A percentile compares a stretch with the other conserved stretches of the same genome.
phyloP scores from a whole-genome alignment of 2,329 filamentous ascomycete species.

The Exserohilum rostratum region DNA sequence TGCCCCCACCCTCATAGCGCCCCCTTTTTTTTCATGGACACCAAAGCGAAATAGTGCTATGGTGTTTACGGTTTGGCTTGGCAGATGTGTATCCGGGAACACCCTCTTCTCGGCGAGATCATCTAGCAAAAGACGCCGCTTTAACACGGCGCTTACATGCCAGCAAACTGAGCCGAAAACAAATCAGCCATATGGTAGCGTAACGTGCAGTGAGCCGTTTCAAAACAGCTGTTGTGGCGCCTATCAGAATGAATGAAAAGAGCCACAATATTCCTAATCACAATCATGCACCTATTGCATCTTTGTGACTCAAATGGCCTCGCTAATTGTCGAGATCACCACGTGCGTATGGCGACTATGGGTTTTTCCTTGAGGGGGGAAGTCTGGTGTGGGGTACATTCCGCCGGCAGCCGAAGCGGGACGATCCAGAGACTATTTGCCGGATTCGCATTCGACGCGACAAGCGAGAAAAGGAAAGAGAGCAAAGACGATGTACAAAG shows the following conservation, averaged over 20 bases:
- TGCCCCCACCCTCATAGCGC: no score
- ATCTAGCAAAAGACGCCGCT: not conserved
- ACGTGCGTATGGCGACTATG: not conserved
- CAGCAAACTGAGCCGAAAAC: not conserved
- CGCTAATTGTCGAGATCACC: not conserved
- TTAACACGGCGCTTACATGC: slow-evolving; percentile 1
- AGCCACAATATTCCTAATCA: not conserved
- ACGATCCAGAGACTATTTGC: slow-evolving; percentile 10
- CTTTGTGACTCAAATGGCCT: not conserved
- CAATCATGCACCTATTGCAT: not conserved
- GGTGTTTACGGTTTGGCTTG: slow-evolving; percentile 3
- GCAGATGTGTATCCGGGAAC: slow-evolving; percentile 2
- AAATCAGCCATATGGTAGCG: slow-evolving; percentile 1
- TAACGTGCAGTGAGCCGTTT: slow-evolving; percentile 8
- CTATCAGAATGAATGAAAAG: no score
- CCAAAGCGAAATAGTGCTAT: not conserved
- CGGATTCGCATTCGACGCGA: slow-evolving; percentile 4
- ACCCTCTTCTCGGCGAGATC: not conserved
- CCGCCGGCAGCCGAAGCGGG: slow-evolving; percentile 10
- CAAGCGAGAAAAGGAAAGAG: slow-evolving; percentile 1
- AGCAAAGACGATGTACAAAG: not conserved
- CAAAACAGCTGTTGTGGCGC: not conserved
- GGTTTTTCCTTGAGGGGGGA: not conserved
- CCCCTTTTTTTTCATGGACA: not conserved
- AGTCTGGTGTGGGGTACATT: slow-evolving; percentile 6